Evolutionary conservation across 2,329 filamentous ascomycete genomes (phyloP).

Genomic region (Aspergillus hortae): DNA sequence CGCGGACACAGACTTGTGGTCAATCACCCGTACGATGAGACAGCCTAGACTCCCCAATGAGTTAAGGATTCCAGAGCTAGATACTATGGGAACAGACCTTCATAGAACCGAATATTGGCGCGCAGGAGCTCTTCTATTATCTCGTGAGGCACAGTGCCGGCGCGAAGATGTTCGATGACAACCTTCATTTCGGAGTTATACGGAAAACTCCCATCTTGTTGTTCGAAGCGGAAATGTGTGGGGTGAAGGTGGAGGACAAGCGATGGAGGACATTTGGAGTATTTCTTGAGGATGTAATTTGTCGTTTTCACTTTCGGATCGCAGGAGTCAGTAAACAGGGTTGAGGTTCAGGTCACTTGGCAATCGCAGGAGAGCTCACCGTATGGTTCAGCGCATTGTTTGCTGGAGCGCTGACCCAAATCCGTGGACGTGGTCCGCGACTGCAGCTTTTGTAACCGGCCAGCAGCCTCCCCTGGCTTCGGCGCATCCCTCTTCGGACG

Average conservation of each 20-base stretch:
- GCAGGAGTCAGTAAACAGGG: slow-evolving; percentile 16
- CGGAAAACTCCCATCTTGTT: slow-evolving; percentile 85
- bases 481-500: slow-evolving; percentile 58
- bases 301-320: slow-evolving; percentile 59
- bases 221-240: slow-evolving; percentile 86
- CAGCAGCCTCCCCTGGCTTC: slow-evolving; percentile 31
- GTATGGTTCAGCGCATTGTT: slow-evolving; percentile 44
- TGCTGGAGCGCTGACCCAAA: slow-evolving; percentile 33
- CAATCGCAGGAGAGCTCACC: slow-evolving; percentile 29
- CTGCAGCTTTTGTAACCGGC: slow-evolving; percentile 32
- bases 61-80: neutral
- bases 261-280: slow-evolving; percentile 69
- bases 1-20: slow-evolving; percentile 68
- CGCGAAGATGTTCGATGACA: slow-evolving; percentile 71
- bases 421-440: slow-evolving; percentile 28
- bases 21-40: slow-evolving; percentile 89
- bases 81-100: slow-evolving; percentile 51
- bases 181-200: slow-evolving; percentile 91
- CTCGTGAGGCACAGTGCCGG: slow-evolving; percentile 81
- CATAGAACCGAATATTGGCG: slow-evolving; percentile 76
- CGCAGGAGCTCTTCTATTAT: slow-evolving; percentile 74
- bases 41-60: slow-evolving; percentile 50
- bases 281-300: slow-evolving; percentile 79
- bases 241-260: slow-evolving; percentile 81
- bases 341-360: slow-evolving; percentile 11